Evolutionary conservation across 192 early-diverging fungal species (phyloP).

Genomic region (Phlyctochytrium bullatum): DNA sequence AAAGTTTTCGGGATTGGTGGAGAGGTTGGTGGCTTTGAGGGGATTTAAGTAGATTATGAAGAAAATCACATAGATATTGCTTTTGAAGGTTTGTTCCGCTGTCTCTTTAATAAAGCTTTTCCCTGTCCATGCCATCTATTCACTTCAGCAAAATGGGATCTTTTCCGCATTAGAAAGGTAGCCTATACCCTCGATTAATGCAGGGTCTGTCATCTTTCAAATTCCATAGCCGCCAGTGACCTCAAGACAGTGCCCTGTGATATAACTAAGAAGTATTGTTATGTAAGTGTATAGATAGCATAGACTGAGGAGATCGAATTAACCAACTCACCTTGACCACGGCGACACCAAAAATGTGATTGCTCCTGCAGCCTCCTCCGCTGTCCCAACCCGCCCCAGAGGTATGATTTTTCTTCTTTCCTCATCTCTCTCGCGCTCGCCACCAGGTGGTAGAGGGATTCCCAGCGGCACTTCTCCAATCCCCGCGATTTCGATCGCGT

Average conservation of each 20-base stretch:
- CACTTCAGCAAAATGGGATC: too few species aligned
- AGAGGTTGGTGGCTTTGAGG: not conserved
- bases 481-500: slow-evolving; percentile 53
- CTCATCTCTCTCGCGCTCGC: slow-evolving; percentile 30
- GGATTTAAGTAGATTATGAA: too few species aligned
- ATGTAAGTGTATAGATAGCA: not conserved
- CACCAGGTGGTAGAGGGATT: slow-evolving; percentile 48
- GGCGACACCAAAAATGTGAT: slow-evolving; percentile 57
- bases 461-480: slow-evolving; percentile 56
- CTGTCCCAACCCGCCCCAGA: slow-evolving; percentile 53
- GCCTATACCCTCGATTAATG: too few species aligned
- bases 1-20: not conserved
- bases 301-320: not conserved
- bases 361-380: slow-evolving; percentile 61
- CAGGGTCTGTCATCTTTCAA: too few species aligned
- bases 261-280: slow-evolving; percentile 44
- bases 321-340: not conserved
- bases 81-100: too few species aligned
- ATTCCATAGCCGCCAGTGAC: slow-evolving; percentile 65
- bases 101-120: too few species aligned
- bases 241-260: slow-evolving; percentile 58
- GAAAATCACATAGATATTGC: too few species aligned
- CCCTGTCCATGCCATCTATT: too few species aligned
- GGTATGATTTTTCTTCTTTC: slow-evolving; percentile 41
- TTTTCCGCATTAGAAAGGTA: too few species aligned